A percentile compares a stretch with the other conserved stretches of the same genome.
Evolutionary conservation across 768 basidiomycete species (phyloP).

Genomic region (Trametes cinnabarina): DNA sequence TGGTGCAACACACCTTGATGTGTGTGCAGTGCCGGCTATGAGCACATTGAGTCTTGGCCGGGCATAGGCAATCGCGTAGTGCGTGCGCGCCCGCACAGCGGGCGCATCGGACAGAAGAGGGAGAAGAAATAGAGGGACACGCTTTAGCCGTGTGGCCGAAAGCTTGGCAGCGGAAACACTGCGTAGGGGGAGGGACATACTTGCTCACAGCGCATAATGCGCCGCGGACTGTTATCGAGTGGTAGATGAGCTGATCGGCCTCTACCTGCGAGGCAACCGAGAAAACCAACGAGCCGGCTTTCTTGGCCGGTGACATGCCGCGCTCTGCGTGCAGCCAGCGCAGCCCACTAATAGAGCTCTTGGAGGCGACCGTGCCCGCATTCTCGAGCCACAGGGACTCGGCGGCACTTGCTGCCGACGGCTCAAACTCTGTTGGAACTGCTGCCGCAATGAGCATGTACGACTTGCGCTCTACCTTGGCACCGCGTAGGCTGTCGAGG

Average conservation of each 20-base stretch:
- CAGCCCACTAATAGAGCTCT: not conserved
- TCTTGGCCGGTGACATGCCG: not conserved
- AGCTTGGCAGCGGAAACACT: not conserved
- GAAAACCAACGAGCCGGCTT: not conserved
- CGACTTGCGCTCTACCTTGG: not conserved
- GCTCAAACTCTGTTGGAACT: not conserved
- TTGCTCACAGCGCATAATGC: not conserved
- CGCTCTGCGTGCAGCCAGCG: not conserved
- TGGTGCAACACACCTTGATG: not conserved
- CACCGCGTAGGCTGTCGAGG: not conserved
- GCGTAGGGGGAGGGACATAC: not conserved
- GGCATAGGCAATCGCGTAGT: not conserved
- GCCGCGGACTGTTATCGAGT: not conserved
- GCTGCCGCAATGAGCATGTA: not conserved
- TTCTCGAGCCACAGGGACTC: slow-evolving; percentile 1
- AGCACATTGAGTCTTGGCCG: not conserved
- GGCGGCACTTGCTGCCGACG: not conserved
- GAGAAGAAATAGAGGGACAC: not conserved
- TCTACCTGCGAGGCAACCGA: not conserved
- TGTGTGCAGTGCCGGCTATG: not conserved
- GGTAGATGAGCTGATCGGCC: slow-evolving; percentile 3
- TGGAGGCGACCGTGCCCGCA: not conserved
- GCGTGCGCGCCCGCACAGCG: not conserved
- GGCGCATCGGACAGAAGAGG: not conserved
- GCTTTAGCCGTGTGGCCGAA: not conserved